Percentiles rank a stretch among this genome's conserved stretches.
These are phyloP conservation scores for Botrytis medusae DNA, from an alignment of 2,329 filamentous ascomycete species.

Conservation along the genomic window DNA sequence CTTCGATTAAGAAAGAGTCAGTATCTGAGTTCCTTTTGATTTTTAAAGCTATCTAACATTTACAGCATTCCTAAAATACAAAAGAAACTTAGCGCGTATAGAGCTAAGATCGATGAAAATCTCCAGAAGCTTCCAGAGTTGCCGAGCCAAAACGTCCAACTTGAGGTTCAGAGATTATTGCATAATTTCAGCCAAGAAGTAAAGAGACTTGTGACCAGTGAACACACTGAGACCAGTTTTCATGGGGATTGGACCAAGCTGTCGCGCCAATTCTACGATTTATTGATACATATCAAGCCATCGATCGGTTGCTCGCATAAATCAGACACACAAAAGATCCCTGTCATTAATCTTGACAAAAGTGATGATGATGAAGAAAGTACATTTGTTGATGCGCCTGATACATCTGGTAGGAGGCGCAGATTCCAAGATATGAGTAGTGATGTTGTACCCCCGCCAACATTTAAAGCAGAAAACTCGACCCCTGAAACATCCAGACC, in stretches of 20 bases:
- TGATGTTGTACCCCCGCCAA: too few species aligned
- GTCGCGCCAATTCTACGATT: conserved; percentile 37
- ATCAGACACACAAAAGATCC: conserved; percentile 12
- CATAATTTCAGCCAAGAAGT: conserved; percentile 56
- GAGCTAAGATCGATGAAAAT: conserved; percentile 53
- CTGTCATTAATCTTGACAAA: conserved; percentile 24
- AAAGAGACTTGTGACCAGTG: conserved; percentile 53
- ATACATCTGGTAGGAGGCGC: neutral
- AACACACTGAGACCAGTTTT: conserved; percentile 45
- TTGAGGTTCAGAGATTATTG: conserved; percentile 62
- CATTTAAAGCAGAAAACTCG: too few species aligned
- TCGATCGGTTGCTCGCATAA: conserved; percentile 35
- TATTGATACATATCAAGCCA: conserved; percentile 29
- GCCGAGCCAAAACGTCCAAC: conserved; percentile 61
- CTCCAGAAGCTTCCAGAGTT: conserved; percentile 64
- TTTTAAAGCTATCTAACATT: too few species aligned
- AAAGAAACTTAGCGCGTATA: conserved; percentile 36
- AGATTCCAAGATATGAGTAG: too few species aligned
- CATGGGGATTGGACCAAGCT: conserved; percentile 43
- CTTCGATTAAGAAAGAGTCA: too few species aligned
- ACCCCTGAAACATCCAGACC: too few species aligned
- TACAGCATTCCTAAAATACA: conserved; percentile 41
- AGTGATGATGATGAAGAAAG: conserved; percentile 21
- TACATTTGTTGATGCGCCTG: neutral
- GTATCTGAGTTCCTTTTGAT: too few species aligned